Base-by-base conservation (phyloP, 768 basidiomycete species). In the Psilocybe sp. region DNA sequence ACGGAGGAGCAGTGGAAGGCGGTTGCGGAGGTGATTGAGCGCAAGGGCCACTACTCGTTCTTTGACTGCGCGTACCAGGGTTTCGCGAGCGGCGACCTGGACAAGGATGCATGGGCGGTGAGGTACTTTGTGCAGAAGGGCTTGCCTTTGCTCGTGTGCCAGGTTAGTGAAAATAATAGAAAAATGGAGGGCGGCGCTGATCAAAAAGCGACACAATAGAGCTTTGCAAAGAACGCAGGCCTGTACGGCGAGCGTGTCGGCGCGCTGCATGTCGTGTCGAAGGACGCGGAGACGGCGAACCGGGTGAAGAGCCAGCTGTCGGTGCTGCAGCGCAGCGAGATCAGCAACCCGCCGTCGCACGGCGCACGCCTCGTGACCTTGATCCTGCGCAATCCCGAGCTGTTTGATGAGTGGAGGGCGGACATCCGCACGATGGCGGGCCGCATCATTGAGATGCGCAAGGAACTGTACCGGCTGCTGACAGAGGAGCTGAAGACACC, bases 11-110 rank as follows among this genome's bases (percentile, higher is more conserved):
- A 98, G 66, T 98, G 95, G 95, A 71, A 78, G 53, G 66, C 73
- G 50, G 79, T 98, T 59, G 88, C 89, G 35, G 77, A 86, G 34
- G 69, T 85, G 47, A 80, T 97, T 64, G 64, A 87, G 28, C 69
- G 73, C 41, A 87, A 85, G 69, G 75, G 79, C 12, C 94, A 95
- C 66, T 96, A 83, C 62, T 86, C 87, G 31, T 95, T 96, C 72
- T 92, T 98, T 65, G 95, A 98, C 71, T 89, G 87, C 64, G 95
- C 95, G 2, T 98, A 98, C 71, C 95, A 97, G 70, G 95, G 95
- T 14, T 98, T 98, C 67, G 95, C 94, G 14, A 92, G 89, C 58
- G 95, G 95, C 1, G 84, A 92, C 65, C 74, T 97, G 61, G 87
- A 95, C 64, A 81, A 82, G 58, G 97, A 99, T 64, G 94, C 93